These are phyloP conservation scores for Colletotrichum somersetense DNA, from an alignment of 2,329 filamentous ascomycete species.

Conservation along the genomic window DNA sequence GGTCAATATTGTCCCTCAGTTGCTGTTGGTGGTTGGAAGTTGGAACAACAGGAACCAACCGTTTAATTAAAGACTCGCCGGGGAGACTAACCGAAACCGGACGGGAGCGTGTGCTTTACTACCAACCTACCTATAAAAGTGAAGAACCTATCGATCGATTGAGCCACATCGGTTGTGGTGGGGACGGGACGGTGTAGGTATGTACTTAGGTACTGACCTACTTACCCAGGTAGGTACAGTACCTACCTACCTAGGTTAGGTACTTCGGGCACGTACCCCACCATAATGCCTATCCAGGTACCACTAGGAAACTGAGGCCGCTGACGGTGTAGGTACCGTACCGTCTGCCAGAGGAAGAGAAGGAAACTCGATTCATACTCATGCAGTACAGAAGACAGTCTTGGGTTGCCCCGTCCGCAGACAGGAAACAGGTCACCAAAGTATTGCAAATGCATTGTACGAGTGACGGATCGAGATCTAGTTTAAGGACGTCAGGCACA, in stretches of 20 bases:
- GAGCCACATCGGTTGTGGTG: constrained; percentile 34
- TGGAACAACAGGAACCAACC: constrained; percentile 36
- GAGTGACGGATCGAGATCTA: neutral
- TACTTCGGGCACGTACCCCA: neutral
- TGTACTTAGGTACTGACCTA: neutral
- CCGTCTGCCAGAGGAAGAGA: neutral
- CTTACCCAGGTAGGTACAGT: too few relatives aligned
- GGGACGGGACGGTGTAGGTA: neutral
- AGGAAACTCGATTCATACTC: neutral
- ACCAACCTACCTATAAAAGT: neutral
- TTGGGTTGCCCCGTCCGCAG: too few relatives aligned
- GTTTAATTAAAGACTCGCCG: constrained; percentile 33
- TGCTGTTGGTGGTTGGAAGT: constrained; percentile 37
- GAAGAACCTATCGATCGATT: constrained; percentile 27
- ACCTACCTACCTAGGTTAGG: neutral
- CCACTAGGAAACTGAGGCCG: neutral
- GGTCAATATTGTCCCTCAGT: neutral
- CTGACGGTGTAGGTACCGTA: neutral
- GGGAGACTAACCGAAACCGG: constrained; percentile 34
- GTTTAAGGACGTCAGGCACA: neutral
- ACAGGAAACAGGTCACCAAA: neutral
- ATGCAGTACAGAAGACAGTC: too few relatives aligned
- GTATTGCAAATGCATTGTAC: neutral
- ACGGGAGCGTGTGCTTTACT: constrained; percentile 24
- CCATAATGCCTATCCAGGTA: too few relatives aligned